These are phyloP conservation scores for Thymus quinquecostatus DNA, from an alignment of 257 asterid genomes.

Conservation along the genomic window DNA sequence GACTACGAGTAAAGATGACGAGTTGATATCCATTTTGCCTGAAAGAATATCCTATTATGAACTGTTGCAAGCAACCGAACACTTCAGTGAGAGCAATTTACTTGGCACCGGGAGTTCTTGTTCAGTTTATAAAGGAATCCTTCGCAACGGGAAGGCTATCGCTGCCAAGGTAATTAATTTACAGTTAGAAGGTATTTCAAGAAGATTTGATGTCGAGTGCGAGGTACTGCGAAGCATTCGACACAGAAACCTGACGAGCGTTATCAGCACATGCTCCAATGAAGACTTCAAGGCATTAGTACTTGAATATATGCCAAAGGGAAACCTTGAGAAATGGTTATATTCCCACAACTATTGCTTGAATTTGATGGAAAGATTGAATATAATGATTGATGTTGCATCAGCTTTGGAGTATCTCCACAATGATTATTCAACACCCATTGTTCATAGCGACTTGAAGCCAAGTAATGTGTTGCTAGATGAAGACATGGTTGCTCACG, in stretches of 20 bases:
- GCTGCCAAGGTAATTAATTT: background rate
- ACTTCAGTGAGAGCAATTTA: conserved; percentile 30
- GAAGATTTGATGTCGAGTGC: background rate
- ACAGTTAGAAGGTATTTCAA: background rate
- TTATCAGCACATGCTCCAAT: conserved; percentile 40
- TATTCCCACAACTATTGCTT: background rate
- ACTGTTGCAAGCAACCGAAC: conserved; percentile 31
- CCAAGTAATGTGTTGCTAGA: conserved; percentile 1
- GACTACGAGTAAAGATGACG: background rate
- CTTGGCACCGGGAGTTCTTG: conserved; percentile 37
- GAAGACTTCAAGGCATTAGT: conserved; percentile 33
- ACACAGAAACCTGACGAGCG: conserved; percentile 40
- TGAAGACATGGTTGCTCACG: background rate
- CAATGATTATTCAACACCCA: background rate
- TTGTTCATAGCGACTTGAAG: background rate
- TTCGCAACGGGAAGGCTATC: background rate
- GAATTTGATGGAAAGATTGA: background rate
- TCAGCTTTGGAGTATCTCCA: conserved; percentile 4
- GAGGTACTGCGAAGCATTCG: conserved; percentile 32
- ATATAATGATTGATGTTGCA: conserved; percentile 4
- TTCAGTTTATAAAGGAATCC: background rate
- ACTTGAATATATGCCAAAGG: background rate
- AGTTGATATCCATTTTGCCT: background rate
- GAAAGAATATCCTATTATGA: conserved; percentile 38
- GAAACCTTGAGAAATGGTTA: conserved; percentile 33